Conservation (phyloP, 768 basidiomycete genomes). For the Podaxis sp. region DNA sequence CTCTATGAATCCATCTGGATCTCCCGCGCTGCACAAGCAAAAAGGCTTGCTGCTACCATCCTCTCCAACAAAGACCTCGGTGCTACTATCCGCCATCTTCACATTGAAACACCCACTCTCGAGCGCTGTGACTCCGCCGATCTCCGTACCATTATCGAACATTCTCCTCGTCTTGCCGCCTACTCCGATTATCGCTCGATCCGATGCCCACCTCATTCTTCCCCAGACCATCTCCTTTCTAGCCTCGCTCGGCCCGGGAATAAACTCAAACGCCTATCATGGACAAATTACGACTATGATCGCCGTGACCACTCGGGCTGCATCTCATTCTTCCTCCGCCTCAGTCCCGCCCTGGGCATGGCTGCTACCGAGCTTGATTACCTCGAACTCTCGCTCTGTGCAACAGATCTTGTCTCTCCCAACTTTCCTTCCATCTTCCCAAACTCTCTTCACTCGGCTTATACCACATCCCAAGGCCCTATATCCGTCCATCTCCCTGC, state of each 20-base stretch:
- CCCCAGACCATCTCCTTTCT: conserved; percentile 43
- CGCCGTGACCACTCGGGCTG: conserved; percentile 29
- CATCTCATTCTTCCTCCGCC: conserved; percentile 47
- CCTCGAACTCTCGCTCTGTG: conserved; percentile 61
- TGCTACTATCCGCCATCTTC: conserved; percentile 56
- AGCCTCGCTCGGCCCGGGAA: conserved; percentile 52
- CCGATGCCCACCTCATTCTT: conserved; percentile 31
- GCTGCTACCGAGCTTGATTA: conserved; percentile 56
- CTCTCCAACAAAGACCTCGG: conserved; percentile 18
- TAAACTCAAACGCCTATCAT: conserved; percentile 53
- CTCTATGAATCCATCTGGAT: conserved; percentile 74
- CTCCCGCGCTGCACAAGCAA: conserved; percentile 33
- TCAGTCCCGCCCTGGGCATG: conserved; percentile 48
- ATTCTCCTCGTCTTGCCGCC: conserved; percentile 52
- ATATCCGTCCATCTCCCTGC: conserved; percentile 49
- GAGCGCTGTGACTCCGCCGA: conserved; percentile 64
- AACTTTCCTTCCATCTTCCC: conserved; percentile 8
- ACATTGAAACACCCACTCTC: conserved; percentile 64
- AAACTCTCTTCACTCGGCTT: conserved; percentile 14
- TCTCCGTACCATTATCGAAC: conserved; percentile 64
- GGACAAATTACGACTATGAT: conserved; percentile 63
- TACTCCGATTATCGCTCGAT: conserved; percentile 66
- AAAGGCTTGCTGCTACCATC: conserved; percentile 17
- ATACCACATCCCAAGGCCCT: conserved; percentile 19
- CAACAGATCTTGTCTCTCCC: conserved; percentile 35